Evolutionary conservation across 2,329 filamentous ascomycete species (phyloP).

Genomic region (Tympanopsis confertula): DNA sequence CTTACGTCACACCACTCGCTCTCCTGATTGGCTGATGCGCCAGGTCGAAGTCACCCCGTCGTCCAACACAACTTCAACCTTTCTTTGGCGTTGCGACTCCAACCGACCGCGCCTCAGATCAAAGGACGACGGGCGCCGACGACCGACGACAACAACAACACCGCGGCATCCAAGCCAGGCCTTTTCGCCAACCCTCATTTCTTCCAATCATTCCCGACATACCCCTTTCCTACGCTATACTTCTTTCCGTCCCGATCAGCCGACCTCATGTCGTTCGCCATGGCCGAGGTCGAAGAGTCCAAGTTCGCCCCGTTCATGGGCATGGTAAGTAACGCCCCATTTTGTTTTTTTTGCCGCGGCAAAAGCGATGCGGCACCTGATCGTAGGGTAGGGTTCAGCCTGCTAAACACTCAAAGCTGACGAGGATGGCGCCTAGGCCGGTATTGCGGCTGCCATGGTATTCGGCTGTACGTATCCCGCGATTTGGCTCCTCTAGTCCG

Average conservation of each 20-base stretch:
- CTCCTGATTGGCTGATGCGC: too few species aligned
- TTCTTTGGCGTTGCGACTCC: too few species aligned
- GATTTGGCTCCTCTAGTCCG: constrained; percentile 5
- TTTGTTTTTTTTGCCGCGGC: constrained; percentile 1
- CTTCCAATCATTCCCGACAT: constrained; percentile 3
- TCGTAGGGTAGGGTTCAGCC: constrained; percentile 1
- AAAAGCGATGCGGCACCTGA: constrained; percentile 1
- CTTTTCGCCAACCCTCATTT: too few species aligned
- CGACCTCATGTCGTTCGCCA: constrained; percentile 18
- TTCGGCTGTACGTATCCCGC: constrained; percentile 57
- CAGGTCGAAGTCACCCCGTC: too few species aligned
- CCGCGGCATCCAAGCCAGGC: too few species aligned
- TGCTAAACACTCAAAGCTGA: constrained; percentile 7
- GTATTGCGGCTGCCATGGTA: constrained; percentile 72
- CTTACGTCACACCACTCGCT: too few species aligned
- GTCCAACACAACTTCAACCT: too few species aligned
- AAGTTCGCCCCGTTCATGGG: constrained; percentile 82
- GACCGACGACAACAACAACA: too few species aligned
- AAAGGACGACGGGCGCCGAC: too few species aligned
- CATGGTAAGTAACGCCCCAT: constrained; percentile 55
- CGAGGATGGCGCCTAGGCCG: constrained; percentile 38
- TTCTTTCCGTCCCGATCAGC: background rate
- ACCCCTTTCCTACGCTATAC: background rate
- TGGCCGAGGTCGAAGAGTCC: constrained; percentile 52
- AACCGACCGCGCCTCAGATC: too few species aligned